phyloP scores from a whole-genome alignment of 441 rosid species.

The Mallotus repandus region DNA sequence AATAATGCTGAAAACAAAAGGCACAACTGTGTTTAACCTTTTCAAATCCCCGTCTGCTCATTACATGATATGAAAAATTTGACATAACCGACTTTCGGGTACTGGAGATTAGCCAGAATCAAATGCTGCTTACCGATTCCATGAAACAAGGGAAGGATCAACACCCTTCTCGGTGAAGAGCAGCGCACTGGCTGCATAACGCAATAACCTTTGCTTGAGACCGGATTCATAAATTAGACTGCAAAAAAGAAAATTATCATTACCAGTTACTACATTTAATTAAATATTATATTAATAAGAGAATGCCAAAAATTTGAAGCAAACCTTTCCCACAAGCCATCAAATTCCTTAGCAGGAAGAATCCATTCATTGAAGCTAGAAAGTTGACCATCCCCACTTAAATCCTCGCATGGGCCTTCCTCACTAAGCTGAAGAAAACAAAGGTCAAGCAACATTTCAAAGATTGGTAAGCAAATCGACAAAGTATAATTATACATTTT shows the following conservation, averaged over 20 bases:
- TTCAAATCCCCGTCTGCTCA: not conserved
- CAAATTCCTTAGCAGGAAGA: slow-evolving; percentile 96
- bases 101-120: slow-evolving; percentile 12
- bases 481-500: slow-evolving; percentile 1
- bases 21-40: not conserved
- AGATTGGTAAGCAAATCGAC: slow-evolving; percentile 12
- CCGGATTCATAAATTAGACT: slow-evolving; percentile 94
- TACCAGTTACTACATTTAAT: slow-evolving; percentile 12
- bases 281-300: not conserved
- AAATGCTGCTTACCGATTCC: slow-evolving; percentile 75
- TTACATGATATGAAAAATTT: not conserved
- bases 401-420: slow-evolving; percentile 95
- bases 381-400: slow-evolving; percentile 72
- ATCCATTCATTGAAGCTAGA: slow-evolving; percentile 96
- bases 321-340: slow-evolving; percentile 99
- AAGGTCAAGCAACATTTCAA: slow-evolving; percentile 8
- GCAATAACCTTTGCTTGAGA: slow-evolving; percentile 85
- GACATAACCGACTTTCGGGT: not conserved
- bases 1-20: slow-evolving; percentile 54
- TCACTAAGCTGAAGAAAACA: slow-evolving; percentile 63
- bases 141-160: slow-evolving; percentile 84
- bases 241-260: slow-evolving; percentile 32
- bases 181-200: slow-evolving; percentile 90
- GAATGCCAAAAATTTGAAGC: slow-evolving; percentile 17
- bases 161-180: slow-evolving; percentile 90